A percentile compares a stretch with the other conserved stretches of the same genome.
Evolutionary conservation across 2,329 filamentous ascomycete species (phyloP).

Genomic region (Sphaerulina populicola): DNA sequence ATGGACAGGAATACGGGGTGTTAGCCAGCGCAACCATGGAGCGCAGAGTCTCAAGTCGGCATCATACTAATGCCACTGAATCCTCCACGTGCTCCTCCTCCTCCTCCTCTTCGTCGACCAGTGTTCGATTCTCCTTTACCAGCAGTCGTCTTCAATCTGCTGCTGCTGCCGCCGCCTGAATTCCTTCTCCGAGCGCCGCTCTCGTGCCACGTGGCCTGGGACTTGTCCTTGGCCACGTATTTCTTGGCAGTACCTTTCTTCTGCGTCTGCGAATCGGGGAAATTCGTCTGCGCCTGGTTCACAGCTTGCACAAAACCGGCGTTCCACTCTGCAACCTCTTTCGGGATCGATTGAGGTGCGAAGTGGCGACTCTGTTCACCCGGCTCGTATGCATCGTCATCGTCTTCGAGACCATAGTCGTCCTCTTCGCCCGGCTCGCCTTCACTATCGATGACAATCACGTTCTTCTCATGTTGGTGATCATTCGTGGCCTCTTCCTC

Average conservation of each 20-base stretch:
- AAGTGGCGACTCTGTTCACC: slow-evolving; percentile 25
- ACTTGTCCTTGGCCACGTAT: background rate
- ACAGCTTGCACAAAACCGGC: slow-evolving; percentile 4
- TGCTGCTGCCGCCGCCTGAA: background rate
- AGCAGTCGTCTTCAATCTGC: slow-evolving; percentile 1
- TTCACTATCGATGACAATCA: slow-evolving; percentile 37
- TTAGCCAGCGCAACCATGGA: background rate
- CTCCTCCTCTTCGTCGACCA: background rate
- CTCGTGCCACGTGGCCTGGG: background rate
- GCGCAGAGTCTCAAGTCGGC: background rate
- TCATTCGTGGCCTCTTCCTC: slow-evolving; percentile 37
- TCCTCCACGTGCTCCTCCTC: background rate
- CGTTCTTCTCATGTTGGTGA: slow-evolving; percentile 42
- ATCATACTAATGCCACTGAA: background rate
- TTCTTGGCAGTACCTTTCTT: background rate
- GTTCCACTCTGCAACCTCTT: slow-evolving; percentile 9
- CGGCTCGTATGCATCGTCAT: slow-evolving; percentile 18
- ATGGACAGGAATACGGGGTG: too few relatives aligned
- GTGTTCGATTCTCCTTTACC: background rate
- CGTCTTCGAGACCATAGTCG: slow-evolving; percentile 1
- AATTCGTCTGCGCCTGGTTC: slow-evolving; percentile 1
- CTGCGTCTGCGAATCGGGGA: slow-evolving; percentile 1
- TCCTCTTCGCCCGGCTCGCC: slow-evolving; percentile 13
- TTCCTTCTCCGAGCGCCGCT: background rate
- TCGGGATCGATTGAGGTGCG: background rate